These are phyloP conservation scores for Ceratopteris richardii DNA, from an alignment of 75 land plant genomes.

Conservation along the genomic window DNA sequence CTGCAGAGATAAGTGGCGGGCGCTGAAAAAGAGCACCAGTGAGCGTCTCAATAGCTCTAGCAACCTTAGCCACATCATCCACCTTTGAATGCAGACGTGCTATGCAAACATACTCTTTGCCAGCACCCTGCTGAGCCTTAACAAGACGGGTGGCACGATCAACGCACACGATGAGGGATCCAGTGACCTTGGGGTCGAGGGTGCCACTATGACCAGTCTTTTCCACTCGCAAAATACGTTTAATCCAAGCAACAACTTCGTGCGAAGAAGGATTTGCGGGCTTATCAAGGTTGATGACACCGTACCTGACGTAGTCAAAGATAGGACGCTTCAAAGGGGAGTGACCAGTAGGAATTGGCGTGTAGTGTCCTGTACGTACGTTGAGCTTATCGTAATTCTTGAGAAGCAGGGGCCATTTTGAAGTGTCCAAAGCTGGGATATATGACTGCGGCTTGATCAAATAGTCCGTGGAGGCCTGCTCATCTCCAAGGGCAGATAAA, in stretches of 20 bases:
- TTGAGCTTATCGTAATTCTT: no score
- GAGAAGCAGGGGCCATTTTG: no score
- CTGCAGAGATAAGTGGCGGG: conserved; percentile 87
- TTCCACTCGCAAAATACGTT: conserved; percentile 67
- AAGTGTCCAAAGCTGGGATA: no score
- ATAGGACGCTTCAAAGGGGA: conserved; percentile 93
- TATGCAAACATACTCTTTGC: conserved; percentile 94
- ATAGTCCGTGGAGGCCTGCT: conserved; percentile 35
- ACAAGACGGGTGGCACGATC: conserved; percentile 87
- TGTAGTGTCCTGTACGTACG: no score
- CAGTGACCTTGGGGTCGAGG: conserved; percentile 92
- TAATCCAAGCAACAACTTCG: conserved; percentile 95
- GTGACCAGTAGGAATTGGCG: no score
- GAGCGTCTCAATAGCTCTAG: conserved; percentile 73
- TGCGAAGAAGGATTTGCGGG: conserved; percentile 93
- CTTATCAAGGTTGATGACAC: conserved; percentile 84
- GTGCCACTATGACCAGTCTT: conserved; percentile 95
- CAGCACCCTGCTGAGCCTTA: conserved; percentile 94
- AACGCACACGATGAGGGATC: conserved; percentile 82
- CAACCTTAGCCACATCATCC: conserved; percentile 61
- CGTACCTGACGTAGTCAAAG: conserved; percentile 74
- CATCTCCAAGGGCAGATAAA: not conserved
- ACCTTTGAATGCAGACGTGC: conserved; percentile 79
- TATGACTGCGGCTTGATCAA: no score
- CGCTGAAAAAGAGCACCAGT: conserved; percentile 91